Evolutionary conservation across 768 basidiomycete species (phyloP).

Genomic region (Amanita fuliginea): DNA sequence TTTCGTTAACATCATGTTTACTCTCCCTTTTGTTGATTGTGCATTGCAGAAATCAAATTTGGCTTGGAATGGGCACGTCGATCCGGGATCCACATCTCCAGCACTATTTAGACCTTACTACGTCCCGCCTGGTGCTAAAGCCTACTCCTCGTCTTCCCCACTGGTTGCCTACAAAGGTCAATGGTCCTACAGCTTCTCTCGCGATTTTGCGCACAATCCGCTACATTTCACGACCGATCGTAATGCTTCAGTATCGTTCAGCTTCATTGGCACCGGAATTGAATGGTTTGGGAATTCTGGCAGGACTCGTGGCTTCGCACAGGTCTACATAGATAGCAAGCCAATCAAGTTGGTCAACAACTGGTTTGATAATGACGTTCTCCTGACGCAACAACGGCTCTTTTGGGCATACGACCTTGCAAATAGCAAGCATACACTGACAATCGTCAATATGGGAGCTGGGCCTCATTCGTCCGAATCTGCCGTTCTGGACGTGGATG

Average conservation of each 20-base stretch:
- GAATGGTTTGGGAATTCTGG: constrained; percentile 68
- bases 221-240: constrained; percentile 37
- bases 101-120: constrained; percentile 56
- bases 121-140: constrained; percentile 61
- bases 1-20: constrained; percentile 1
- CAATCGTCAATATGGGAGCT: constrained; percentile 45
- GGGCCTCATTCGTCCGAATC: constrained; percentile 22
- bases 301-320: constrained; percentile 39
- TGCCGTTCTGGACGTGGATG: constrained; percentile 45
- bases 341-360: constrained; percentile 33
- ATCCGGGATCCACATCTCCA: constrained; percentile 34
- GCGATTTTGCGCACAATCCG: constrained; percentile 37
- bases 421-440: constrained; percentile 45
- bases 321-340: constrained; percentile 49
- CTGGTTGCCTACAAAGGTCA: constrained; percentile 49
- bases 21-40: constrained; percentile 9
- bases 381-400: constrained; percentile 46
- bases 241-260: constrained; percentile 41
- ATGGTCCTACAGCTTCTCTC: constrained; percentile 48
- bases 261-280: constrained; percentile 63
- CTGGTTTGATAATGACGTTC: constrained; percentile 20
- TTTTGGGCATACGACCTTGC: constrained; percentile 49
- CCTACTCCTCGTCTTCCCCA: constrained; percentile 60
- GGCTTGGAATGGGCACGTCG: constrained; percentile 63
- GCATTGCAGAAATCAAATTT: constrained; percentile 21